Evolutionary conservation across 495 filamentous ascomycete genomes (phyloP).

Genomic region (Penicillium silybi): DNA sequence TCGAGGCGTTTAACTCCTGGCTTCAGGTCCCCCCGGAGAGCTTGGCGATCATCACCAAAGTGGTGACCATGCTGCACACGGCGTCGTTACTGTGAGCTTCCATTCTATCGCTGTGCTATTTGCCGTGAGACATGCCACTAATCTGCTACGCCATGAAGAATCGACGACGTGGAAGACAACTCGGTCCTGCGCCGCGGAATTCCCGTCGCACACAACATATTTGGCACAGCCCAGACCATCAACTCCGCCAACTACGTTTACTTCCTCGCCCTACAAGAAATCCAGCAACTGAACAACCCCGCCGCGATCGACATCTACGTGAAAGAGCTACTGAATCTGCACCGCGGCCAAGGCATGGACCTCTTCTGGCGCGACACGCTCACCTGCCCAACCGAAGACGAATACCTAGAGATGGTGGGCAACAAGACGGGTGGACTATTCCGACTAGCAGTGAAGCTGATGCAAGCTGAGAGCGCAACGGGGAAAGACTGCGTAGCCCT

Average conservation of each 20-base stretch:
- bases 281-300: slow-evolving; percentile 71
- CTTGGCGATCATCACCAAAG: slow-evolving; percentile 77
- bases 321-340: slow-evolving; percentile 88
- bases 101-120: neutral
- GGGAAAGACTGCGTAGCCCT: slow-evolving; percentile 71
- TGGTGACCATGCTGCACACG: slow-evolving; percentile 91
- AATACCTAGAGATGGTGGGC: slow-evolving; percentile 97
- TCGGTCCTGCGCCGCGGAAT: slow-evolving; percentile 80
- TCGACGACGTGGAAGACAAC: slow-evolving; percentile 89
- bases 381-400: slow-evolving; percentile 89
- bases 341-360: slow-evolving; percentile 96
- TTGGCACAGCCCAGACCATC: slow-evolving; percentile 92
- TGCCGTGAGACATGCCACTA: neutral
- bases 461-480: slow-evolving; percentile 80
- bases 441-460: slow-evolving; percentile 87
- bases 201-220: slow-evolving; percentile 92
- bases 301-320: slow-evolving; percentile 72
- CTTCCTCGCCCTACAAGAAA: slow-evolving; percentile 80
- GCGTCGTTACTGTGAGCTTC: slow-evolving; percentile 69
- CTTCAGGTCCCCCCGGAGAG: slow-evolving; percentile 75
- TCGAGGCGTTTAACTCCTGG: slow-evolving; percentile 89
- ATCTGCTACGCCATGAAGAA: slow-evolving; percentile 32
- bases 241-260: slow-evolving; percentile 98
- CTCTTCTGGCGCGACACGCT: slow-evolving; percentile 95
- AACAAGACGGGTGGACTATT: slow-evolving; percentile 98